Evolutionary conservation across 129 eudicot species (phyloP), one percentile per base, ranked within the genome.

Genomic region (Tagetes patula): DNA sequence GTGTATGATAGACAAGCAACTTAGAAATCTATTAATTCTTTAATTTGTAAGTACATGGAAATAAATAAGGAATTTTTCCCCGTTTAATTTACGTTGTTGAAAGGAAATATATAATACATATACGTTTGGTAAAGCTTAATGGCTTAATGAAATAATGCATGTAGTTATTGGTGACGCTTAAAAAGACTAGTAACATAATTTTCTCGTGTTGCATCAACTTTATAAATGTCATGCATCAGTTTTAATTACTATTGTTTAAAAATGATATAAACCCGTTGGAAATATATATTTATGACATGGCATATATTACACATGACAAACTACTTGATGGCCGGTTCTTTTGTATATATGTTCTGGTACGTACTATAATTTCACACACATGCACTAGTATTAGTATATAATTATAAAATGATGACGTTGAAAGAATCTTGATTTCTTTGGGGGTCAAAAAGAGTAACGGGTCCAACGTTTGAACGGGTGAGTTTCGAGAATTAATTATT

Each of bases 381-480:
- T 20, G 27, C 27, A 20, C 27, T 20, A 20, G 27, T 20, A 20
- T 20, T 20, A 20, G 27, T 20, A 38, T 41, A 12, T 40, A 55
- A 40, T 0, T 48, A 14, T 52, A 11, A 56, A 56, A 7, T 30
- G 4, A 9, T 33, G 33, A 30, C 27, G n/a, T 69, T 30, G 42
- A 76, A 69, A 77, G 76, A 77, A 77, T 77, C 54, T 77, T 77
- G 42, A 40, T 37, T 39, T 45, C 1, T 3, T 52, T 46, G 55
- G 67, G 55, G 82, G 76, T 71, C 70, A 47, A 77, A 70, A 62
- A 47, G 61, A 20, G 52, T 14, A 78, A 71, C 77, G 50, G 77
- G 77, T 53, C 82, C 77, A 78, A 78, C 77, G 73, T 78, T 64
- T 78, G 77, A 78, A 78, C 60, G 45, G 77, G 78, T 78, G 61